Conservation (phyloP, 257 asterid species). For the Solanum chiquidenum region DNA sequence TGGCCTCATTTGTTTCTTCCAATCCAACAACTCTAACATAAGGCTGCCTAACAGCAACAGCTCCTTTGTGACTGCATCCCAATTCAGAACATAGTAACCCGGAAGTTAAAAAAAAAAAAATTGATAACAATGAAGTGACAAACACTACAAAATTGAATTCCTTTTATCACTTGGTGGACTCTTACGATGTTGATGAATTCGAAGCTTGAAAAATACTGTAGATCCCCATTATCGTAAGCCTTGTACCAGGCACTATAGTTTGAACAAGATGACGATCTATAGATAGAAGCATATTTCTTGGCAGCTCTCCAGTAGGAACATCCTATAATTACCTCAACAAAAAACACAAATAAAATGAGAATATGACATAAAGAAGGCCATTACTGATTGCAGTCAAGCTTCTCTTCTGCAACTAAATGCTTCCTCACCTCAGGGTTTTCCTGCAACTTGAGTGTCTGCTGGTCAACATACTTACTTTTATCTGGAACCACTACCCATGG, state of each 20-base stretch:
- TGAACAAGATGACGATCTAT: conserved; percentile 97
- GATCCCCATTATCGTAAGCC: conserved; percentile 91
- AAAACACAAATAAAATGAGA: conserved; percentile 1
- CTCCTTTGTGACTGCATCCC: conserved; percentile 72
- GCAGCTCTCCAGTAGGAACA: conserved; percentile 98
- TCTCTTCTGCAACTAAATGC: neutral
- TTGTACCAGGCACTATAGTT: conserved; percentile 97
- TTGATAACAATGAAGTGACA: neutral
- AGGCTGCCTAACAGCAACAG: conserved; percentile 98
- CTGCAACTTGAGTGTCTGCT: conserved; percentile 86
- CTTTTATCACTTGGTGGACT: neutral
- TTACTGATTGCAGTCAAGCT: neutral
- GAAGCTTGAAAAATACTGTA: conserved; percentile 93
- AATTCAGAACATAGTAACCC: conserved; percentile 7
- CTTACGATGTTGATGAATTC: conserved; percentile 80
- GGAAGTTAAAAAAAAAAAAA: neutral
- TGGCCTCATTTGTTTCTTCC: conserved; percentile 73
- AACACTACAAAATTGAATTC: neutral
- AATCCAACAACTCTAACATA: conserved; percentile 89
- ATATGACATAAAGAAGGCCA: neutral
- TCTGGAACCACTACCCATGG: conserved; percentile 93
- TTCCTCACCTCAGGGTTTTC: conserved; percentile 85
- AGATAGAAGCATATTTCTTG: conserved; percentile 92
- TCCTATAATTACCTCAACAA: conserved; percentile 40
- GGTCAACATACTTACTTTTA: conserved; percentile 91